Base-by-base conservation (phyloP, 768 basidiomycete species). In the Glaciozyma antarctica region DNA sequence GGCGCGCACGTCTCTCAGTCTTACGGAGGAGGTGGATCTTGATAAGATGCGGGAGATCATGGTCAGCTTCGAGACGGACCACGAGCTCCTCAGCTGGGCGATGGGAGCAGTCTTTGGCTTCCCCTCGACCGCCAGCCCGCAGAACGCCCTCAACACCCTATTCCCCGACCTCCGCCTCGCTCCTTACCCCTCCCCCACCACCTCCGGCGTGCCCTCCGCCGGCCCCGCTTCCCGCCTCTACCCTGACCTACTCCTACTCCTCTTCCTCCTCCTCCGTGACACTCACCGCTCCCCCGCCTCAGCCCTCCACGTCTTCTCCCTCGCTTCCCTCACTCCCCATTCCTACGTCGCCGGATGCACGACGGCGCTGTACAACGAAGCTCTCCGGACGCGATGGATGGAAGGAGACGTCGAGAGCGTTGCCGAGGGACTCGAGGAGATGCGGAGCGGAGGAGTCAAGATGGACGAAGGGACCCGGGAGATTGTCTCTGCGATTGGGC, bases 321-420 rank as follows among this genome's bases (percentile, higher is more conserved):
- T 91, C 75, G 88, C 90, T 0, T 81, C 85, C 5, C 89, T 88
- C 2, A 82, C 86, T 57, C 80, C 85, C 6, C 38, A 59, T 45
- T 90, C 87, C 7, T 97, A 89, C 75, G 86, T 93, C 38, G 86
- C 86, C 72, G 93, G 92, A 3, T 97, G 93, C 76, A 87, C 88
- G 15, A 88, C 91, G 0, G 81, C 81, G 15, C 87, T 86, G 0
- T 95, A 94, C 77, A 90, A 92, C 76, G 90, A 94, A 74, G 81
- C 92, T 24, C 82, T 97, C 32, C 80, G 83, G 72, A 90, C 88
- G n/a, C 83, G 84, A 24, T 97, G 93, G 93, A 45, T 41, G 16
- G 57, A 34, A 21, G 54, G 63, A 5, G 69, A 70, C 60, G 38
- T 70, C 47, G 65, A 64, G 41, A 9, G 41, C 17, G 60, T 66